Evolutionary conservation across 257 asterid genomes (phyloP), one percentile per base, ranked within the genome.

Genomic region (Lavandula angustifolia): DNA sequence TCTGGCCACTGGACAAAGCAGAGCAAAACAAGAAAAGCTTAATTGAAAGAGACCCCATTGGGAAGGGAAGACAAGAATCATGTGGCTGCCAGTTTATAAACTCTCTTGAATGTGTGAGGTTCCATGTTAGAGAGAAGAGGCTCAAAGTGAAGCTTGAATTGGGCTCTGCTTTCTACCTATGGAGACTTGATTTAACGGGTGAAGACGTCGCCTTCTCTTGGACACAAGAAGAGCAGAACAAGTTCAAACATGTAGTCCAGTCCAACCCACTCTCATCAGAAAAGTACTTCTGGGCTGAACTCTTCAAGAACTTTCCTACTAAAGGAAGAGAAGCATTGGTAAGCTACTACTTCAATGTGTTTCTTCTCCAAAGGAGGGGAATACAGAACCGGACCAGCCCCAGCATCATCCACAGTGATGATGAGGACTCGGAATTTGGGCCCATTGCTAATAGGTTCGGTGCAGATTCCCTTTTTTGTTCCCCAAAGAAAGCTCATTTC

Each of bases 261-360:
- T 62, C 73, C 9, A 87, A 81, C 46, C 70, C 68, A 27, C 67
- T 81, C 14, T 76, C 87, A 49, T 43, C 47, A 9, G 82, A 74
- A 3, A 77, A 80, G 46, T 57, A 67, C 37, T 82, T 75, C 10
- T 87, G 89, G 95, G 76, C 73, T 16, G 87, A 82, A 46, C 80
- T 84, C 27, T 80, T 84, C 75, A 79, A 69, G 70, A 3, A 16
- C 10, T 82, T 87, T 14, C 77, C 81, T 1, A 29, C 9, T 1
- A 80, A 73, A 67, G 81, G 84, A 14, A 77, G 89, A 57, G 86
- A 71, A 52, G 71, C 82, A 11, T 68, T 87, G 67, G 89, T 87
- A 31, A 87, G 85, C 63, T 87, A 87, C 64, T 84, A 87, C 73
- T 87, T 75, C 75, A 84, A 87, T 3, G 92, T 84, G 32, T 82